A percentile compares a stretch with the other conserved stretches of the same genome.
Conservation (phyloP, 768 basidiomycete species). For the Tricholomella constricta region DNA sequence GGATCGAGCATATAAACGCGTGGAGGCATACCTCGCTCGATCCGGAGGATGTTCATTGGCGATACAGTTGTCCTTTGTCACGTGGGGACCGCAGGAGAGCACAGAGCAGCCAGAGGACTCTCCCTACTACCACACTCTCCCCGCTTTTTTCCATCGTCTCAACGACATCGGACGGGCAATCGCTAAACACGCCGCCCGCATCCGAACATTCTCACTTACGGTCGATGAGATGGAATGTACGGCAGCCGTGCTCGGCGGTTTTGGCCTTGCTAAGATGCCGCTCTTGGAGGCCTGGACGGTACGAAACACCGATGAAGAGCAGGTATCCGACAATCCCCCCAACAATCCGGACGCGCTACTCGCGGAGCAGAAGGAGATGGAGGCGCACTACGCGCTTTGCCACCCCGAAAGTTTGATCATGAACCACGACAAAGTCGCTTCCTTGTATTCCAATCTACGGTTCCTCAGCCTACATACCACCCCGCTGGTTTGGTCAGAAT, state of each 20-base stretch:
- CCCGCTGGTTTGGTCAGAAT: slow-evolving; percentile 7
- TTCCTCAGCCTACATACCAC: neutral
- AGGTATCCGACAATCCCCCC: neutral
- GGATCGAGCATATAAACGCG: neutral
- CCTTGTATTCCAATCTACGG: neutral
- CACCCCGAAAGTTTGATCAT: neutral
- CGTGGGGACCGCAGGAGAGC: neutral
- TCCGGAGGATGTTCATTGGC: neutral
- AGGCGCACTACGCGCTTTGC: neutral
- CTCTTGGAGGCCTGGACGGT: neutral
- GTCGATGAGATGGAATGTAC: slow-evolving; percentile 7
- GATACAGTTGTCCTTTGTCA: neutral
- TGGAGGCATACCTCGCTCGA: neutral
- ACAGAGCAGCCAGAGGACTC: neutral
- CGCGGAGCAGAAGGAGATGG: neutral
- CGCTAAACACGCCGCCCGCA: neutral
- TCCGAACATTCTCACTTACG: neutral
- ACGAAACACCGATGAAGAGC: neutral
- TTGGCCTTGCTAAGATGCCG: neutral
- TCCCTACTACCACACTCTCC: neutral
- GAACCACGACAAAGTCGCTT: neutral
- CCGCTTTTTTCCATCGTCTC: neutral
- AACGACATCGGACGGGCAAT: neutral
- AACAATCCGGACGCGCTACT: no score
- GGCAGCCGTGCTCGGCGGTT: neutral